phyloP scores from a whole-genome alignment of 306 rosid species.

The Betula pendula region DNA sequence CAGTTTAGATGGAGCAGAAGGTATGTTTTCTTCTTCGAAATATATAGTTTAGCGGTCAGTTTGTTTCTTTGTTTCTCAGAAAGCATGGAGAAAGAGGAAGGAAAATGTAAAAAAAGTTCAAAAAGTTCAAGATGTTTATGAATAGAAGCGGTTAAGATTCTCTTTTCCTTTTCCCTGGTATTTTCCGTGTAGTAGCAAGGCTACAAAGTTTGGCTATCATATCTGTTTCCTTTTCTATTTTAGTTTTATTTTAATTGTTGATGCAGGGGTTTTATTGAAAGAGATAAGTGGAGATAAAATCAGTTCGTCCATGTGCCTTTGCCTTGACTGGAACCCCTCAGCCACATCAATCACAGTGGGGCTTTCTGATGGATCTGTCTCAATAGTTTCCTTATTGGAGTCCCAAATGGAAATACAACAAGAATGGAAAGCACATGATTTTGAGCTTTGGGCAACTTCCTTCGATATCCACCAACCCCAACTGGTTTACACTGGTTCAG shows the following conservation, averaged over 20 bases:
- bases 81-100: neutral
- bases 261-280: constrained; percentile 51
- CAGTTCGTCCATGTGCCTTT: constrained; percentile 75
- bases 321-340: constrained; percentile 79
- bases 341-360: constrained; percentile 69
- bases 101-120: neutral
- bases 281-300: constrained; percentile 56
- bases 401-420: constrained; percentile 57
- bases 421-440: constrained; percentile 87
- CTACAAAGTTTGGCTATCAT: neutral
- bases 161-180: neutral
- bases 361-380: constrained; percentile 74
- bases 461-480: constrained; percentile 81
- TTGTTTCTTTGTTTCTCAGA: neutral
- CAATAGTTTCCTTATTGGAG: constrained; percentile 59
- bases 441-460: constrained; percentile 83
- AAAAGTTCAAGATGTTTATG: neutral
- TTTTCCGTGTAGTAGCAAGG: no score
- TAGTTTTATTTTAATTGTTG: constrained; percentile 20
- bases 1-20: constrained; percentile 44
- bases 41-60: neutral
- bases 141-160: neutral
- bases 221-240: constrained; percentile 9
- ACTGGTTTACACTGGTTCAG: constrained; percentile 79
- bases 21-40: constrained; percentile 34